Evolutionary conservation across 1,284 basidiomycete species (phyloP).

Genomic region (Ceratorhiza oryzae-sativae): DNA sequence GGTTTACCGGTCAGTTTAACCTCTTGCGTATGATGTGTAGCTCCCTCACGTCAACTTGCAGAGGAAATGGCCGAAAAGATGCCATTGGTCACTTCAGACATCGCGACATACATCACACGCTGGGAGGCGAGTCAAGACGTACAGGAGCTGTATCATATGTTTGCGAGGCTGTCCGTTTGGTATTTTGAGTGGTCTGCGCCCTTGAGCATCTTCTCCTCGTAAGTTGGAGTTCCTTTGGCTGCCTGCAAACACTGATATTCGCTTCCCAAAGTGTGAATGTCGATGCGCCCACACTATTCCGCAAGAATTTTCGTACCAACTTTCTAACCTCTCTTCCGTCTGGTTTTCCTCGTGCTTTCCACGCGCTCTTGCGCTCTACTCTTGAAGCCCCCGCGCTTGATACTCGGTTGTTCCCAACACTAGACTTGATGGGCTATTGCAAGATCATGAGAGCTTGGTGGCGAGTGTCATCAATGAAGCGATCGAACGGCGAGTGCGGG

Average conservation of each 20-base stretch:
- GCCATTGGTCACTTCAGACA: conserved; percentile 65
- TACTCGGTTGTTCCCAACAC: conserved; percentile 63
- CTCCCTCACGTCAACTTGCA: conserved; percentile 47
- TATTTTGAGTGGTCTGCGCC: conserved; percentile 67
- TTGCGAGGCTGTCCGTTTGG: conserved; percentile 56
- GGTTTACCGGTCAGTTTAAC: conserved; percentile 38
- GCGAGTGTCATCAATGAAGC: conserved; percentile 83
- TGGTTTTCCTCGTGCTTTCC: conserved; percentile 70
- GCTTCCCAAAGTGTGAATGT: conserved; percentile 33
- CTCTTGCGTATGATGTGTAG: not conserved
- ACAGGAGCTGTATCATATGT: conserved; percentile 59
- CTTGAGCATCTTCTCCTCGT: conserved; percentile 69
- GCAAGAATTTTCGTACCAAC: conserved; percentile 51
- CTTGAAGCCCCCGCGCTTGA: conserved; percentile 58
- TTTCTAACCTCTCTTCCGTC: conserved; percentile 65
- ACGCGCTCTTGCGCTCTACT: conserved; percentile 69
- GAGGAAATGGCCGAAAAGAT: conserved; percentile 69
- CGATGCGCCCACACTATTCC: conserved; percentile 43
- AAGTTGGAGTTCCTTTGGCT: conserved; percentile 44
- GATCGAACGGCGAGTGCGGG: conserved; percentile 75
- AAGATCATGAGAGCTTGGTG: conserved; percentile 84
- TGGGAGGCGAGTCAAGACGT: conserved; percentile 67
- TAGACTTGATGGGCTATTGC: conserved; percentile 79
- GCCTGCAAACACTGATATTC: conserved; percentile 22
- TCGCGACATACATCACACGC: conserved; percentile 62